Evolutionary conservation across 2,329 filamentous ascomycete species (phyloP), one percentile per base, ranked within the genome.

Genomic region (Neobulgaria alba): DNA sequence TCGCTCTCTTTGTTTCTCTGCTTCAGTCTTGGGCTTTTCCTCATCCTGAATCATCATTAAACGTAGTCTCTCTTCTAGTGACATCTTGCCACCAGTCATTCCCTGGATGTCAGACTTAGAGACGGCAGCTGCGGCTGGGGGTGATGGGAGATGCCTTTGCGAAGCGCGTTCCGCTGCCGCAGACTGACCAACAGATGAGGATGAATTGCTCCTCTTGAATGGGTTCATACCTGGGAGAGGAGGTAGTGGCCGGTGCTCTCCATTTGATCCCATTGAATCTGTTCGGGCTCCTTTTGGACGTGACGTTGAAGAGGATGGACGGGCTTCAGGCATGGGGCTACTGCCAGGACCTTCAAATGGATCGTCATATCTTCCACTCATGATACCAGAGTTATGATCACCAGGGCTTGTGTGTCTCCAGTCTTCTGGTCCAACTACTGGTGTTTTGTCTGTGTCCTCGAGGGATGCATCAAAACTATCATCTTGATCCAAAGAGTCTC

Each of bases 381-480:
- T 48, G 14, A 49, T 39, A 31, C 51, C 53, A 39, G 51, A 46
- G 29, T 41, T 43, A 17, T 57, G 51, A 33, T 58, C 53, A 39
- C 63, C 53, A 5, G 77, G 54, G 70, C 79, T 60, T 65, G 85
- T 66, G 66, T 89, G 85, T 48, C 85, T 79, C 92, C 92, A 98
- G 60, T 95, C 88, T 56, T 96, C 92, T 1, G 92, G 92, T 16
- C 93, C 77, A n/a, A 98, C 90, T 9, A 98, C 92, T 0, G 92
- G 92, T 1, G 92, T 96, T 69, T 96, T 96, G 57, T 94, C 87
- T 4, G 87, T 90, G 57, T 96, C 90, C 63, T 96, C 90, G 1
- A 96, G 73, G 5, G 88, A 94, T 10, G 86, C 90, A 63, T 96
- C 90, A 53, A 96, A 96, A 66, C 90, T 95, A 58, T 95, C 90